Percentiles rank a stretch among this genome's conserved stretches.
phyloP scores from a whole-genome alignment of 805 yeast species.

The Nakazawaea sp. region DNA sequence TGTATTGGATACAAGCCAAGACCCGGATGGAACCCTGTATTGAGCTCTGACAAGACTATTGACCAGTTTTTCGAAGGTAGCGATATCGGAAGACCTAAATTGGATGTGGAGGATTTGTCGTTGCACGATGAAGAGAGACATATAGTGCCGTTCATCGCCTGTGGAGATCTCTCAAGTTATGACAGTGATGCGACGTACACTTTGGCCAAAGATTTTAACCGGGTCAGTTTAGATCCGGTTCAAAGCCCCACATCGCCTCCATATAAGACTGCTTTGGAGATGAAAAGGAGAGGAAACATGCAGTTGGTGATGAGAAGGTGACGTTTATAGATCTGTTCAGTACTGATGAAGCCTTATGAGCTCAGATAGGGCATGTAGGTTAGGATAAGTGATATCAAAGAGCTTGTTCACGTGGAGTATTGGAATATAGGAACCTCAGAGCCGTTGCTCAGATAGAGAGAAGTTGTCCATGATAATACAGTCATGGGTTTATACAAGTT shows the following conservation, averaged over 20 bases:
- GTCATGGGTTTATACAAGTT: no score
- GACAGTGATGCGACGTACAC: slow-evolving; percentile 95
- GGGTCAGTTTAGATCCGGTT: slow-evolving; percentile 74
- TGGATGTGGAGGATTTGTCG: slow-evolving; percentile 37
- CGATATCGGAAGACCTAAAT: slow-evolving; percentile 47
- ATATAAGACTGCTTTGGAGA: slow-evolving; percentile 83
- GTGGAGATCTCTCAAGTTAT: slow-evolving; percentile 83
- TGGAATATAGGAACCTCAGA: no score
- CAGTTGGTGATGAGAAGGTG: slow-evolving; percentile 8
- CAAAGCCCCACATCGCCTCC: slow-evolving; percentile 97
- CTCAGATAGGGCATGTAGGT: no score
- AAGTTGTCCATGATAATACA: no score
- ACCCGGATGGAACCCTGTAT: slow-evolving; percentile 71
- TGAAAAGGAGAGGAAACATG: slow-evolving; percentile 70
- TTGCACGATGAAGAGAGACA: slow-evolving; percentile 58
- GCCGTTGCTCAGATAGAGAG: no score
- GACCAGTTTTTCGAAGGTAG: slow-evolving; percentile 73
- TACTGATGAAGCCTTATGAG: no score
- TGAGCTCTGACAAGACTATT: slow-evolving; percentile 48
- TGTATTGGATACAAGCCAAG: slow-evolving; percentile 86
- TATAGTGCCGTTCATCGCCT: slow-evolving; percentile 90
- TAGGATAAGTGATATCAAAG: no score
- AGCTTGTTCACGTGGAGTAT: no score
- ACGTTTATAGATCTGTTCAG: background rate
- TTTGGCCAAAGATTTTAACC: slow-evolving; percentile 33